phyloP scores from a whole-genome alignment of 1,139 yeast species.

The Taphrina populina region DNA sequence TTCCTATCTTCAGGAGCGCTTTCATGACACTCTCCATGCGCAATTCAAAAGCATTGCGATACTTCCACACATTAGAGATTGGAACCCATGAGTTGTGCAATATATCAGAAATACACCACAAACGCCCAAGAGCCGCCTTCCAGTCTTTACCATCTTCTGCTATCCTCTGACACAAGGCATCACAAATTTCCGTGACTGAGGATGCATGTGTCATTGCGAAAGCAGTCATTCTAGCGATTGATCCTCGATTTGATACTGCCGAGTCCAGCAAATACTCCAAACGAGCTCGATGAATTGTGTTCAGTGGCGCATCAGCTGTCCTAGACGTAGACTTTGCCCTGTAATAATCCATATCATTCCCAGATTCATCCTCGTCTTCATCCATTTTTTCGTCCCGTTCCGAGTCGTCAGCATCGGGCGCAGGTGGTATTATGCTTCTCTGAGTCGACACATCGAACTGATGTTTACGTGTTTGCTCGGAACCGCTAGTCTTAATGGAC shows the following conservation, averaged over 20 bases:
- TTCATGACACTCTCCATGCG: conserved; percentile 33
- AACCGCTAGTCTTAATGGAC: background rate
- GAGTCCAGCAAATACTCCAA: conserved; percentile 34
- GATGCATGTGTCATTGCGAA: conserved; percentile 42
- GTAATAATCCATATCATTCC: conserved; percentile 12
- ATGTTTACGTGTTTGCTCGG: background rate
- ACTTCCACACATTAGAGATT: conserved; percentile 39
- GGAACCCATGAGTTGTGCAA: conserved; percentile 41
- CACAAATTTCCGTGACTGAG: conserved; percentile 40
- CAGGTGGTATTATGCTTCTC: too few relatives aligned
- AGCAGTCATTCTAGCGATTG: conserved; percentile 43
- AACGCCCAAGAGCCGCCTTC: conserved; percentile 40
- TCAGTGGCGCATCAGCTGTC: background rate
- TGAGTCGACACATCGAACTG: background rate
- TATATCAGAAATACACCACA: conserved; percentile 43
- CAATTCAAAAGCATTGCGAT: conserved; percentile 36
- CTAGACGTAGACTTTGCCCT: background rate
- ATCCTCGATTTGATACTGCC: conserved; percentile 39
- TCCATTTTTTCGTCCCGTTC: background rate
- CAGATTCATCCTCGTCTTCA: conserved; percentile 15
- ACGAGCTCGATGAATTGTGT: background rate
- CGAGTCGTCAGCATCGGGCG: too few relatives aligned
- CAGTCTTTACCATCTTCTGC: conserved; percentile 35
- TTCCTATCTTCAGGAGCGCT: conserved; percentile 30
- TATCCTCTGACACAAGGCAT: conserved; percentile 40